Evolutionary conservation across 2,329 filamentous ascomycete species (phyloP).

Genomic region (Capronia epimyces): DNA sequence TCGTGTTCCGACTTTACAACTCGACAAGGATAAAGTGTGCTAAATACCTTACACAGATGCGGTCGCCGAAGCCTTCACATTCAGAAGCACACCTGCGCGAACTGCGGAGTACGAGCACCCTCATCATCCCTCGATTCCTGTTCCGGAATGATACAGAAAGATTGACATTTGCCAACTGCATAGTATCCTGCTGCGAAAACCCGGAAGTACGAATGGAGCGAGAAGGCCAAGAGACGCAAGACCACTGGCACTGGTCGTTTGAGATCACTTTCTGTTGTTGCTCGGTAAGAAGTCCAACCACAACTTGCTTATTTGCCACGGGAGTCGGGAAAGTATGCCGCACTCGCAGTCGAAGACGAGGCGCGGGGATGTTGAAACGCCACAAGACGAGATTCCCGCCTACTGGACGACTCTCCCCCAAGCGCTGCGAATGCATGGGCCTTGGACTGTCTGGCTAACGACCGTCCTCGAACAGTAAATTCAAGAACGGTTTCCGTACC

Average conservation of each 20-base stretch:
- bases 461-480: constrained; percentile 48
- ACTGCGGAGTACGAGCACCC: constrained; percentile 58
- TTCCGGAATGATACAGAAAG: neutral
- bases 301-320: neutral
- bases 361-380: neutral
- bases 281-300: constrained; percentile 48
- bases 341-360: neutral
- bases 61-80: constrained; percentile 97
- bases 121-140: neutral
- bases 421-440: neutral
- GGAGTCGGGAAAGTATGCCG: neutral
- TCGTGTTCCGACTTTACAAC: constrained; percentile 49
- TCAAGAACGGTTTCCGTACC: constrained; percentile 96
- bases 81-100: constrained; percentile 97
- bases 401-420: too few species aligned
- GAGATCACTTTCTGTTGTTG: constrained; percentile 87
- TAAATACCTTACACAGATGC: constrained; percentile 38
- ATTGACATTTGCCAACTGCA: constrained; percentile 7
- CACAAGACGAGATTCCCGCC: too few species aligned
- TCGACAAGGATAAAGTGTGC: neutral
- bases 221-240: constrained; percentile 99
- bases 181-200: constrained; percentile 89
- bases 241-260: constrained; percentile 95
- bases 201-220: constrained; percentile 99
- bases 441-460: constrained; percentile 1